A percentile compares a stretch with the other conserved stretches of the same genome.
These are phyloP conservation scores for Cladosporium cucumerinum DNA, from an alignment of 2,329 filamentous ascomycete genomes.

Conservation along the genomic window DNA sequence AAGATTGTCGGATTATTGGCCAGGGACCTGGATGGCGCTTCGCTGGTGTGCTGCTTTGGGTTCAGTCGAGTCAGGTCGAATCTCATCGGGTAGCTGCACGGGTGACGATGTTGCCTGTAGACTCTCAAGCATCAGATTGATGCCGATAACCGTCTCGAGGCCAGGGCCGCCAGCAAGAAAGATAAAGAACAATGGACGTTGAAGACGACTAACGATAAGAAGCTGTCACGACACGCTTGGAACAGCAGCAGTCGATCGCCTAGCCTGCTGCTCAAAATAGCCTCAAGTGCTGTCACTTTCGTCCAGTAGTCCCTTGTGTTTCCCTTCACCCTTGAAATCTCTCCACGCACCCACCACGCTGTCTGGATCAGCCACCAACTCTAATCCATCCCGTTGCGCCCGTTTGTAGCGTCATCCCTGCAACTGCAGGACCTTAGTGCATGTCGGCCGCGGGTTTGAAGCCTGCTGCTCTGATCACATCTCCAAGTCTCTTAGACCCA, in stretches of 20 bases:
- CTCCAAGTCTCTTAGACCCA: background rate
- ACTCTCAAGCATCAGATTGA: background rate
- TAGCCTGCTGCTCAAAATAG: background rate
- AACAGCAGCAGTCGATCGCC: background rate
- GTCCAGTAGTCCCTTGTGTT: background rate
- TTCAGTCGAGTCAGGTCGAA: background rate
- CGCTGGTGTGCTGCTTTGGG: background rate
- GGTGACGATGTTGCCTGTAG: background rate
- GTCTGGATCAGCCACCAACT: background rate
- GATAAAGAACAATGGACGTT: background rate
- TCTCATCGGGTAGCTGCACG: background rate
- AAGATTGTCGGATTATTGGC: background rate
- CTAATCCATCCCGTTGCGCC: background rate
- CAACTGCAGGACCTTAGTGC: background rate
- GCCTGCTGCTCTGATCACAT: background rate
- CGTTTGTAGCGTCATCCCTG: slow-evolving; percentile 1
- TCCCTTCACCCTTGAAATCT: background rate
- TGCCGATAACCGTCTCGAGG: background rate
- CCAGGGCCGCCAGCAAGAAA: background rate
- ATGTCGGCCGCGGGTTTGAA: background rate
- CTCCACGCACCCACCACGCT: slow-evolving; percentile 1
- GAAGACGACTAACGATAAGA: background rate
- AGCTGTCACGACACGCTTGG: background rate
- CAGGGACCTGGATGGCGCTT: background rate
- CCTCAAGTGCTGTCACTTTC: background rate